Conservation (phyloP, 345 rosid genomes). For the Murraya paniculata region DNA sequence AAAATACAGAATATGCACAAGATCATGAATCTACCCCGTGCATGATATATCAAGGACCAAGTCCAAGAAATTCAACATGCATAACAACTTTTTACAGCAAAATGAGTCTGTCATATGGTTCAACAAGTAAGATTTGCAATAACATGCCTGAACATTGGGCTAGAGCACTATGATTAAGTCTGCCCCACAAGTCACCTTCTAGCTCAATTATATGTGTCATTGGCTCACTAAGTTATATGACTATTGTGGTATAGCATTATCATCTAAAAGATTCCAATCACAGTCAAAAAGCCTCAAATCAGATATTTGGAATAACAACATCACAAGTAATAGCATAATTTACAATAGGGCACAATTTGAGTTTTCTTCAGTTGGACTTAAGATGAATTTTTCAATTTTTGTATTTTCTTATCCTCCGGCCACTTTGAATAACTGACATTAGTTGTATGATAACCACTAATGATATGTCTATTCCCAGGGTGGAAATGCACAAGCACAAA, state of each 20-base stretch:
- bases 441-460: not conserved
- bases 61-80: conserved; percentile 2
- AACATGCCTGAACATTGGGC: not conserved
- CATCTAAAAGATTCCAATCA: not conserved
- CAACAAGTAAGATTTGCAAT: conserved; percentile 3
- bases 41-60: not conserved
- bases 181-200: not conserved
- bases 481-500: not conserved
- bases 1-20: conserved; percentile 4
- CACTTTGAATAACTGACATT: not conserved
- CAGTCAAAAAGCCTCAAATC: not conserved
- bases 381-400: not conserved
- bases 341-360: not conserved
- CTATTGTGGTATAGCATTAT: not conserved
- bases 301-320: not conserved
- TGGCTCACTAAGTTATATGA: not conserved
- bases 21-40: conserved; percentile 4
- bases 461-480: not conserved
- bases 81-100: not conserved
- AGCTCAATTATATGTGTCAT: not conserved
- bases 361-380: not conserved
- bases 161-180: not conserved
- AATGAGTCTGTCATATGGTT: not conserved
- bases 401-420: not conserved
- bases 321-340: not conserved